Conservation (phyloP, 2,329 filamentous ascomycete genomes). For the Alternaria brassicicola region DNA sequence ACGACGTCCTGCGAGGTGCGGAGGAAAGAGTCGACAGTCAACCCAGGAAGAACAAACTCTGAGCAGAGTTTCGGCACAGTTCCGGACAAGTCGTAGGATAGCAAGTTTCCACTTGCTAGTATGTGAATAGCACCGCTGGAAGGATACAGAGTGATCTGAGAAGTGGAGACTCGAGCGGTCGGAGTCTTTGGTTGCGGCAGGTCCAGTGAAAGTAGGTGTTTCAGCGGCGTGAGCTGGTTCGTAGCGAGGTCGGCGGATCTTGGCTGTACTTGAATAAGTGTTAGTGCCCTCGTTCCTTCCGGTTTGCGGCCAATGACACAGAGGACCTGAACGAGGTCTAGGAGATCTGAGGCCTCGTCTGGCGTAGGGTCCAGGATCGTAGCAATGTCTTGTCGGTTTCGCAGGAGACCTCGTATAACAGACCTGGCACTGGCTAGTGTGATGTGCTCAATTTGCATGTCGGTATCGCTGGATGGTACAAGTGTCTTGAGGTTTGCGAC, state of each 20-base stretch:
- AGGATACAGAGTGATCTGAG: conserved; percentile 64
- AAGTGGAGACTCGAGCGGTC: conserved; percentile 4
- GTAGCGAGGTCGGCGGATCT: conserved; percentile 40
- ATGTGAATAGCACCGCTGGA: conserved; percentile 69
- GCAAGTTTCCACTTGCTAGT: conserved; percentile 60
- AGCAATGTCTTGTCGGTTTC: conserved; percentile 53
- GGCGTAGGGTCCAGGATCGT: conserved; percentile 45
- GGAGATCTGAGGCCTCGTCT: conserved; percentile 35
- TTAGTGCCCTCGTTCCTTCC: conserved; percentile 25
- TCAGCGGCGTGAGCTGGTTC: conserved; percentile 36
- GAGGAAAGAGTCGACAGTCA: conserved; percentile 66
- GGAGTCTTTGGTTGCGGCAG: conserved; percentile 31
- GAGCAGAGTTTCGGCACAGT: conserved; percentile 66
- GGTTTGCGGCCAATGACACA: conserved; percentile 38
- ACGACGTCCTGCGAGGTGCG: conserved; percentile 71
- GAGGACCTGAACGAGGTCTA: conserved; percentile 46
- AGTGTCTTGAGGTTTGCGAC: conserved; percentile 28
- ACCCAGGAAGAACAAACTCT: conserved; percentile 56
- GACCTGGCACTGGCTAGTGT: conserved; percentile 47
- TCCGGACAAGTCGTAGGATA: conserved; percentile 68
- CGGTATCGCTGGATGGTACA: conserved; percentile 20
- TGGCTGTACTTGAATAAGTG: conserved; percentile 39
- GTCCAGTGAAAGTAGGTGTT: conserved; percentile 41
- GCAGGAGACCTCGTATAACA: conserved; percentile 53
- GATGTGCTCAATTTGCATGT: conserved; percentile 41